Conservation (phyloP, 768 basidiomycete genomes). For the Phaeotremella skinneri region DNA sequence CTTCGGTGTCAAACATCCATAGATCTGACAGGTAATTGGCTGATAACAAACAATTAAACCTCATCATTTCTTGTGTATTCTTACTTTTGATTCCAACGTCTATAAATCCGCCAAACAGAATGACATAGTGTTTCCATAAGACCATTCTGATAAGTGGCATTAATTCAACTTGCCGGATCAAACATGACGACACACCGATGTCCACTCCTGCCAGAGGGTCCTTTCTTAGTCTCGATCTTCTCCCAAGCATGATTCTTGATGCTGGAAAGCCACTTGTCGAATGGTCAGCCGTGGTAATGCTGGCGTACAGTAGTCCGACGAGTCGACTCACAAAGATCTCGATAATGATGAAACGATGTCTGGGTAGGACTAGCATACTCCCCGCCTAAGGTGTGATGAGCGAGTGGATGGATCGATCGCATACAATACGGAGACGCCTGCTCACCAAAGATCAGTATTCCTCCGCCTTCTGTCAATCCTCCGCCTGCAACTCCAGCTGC, state of each 20-base stretch:
- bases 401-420: background rate
- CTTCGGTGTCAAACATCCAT: slow-evolving; percentile 81
- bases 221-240: slow-evolving; percentile 77
- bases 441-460: slow-evolving; percentile 75
- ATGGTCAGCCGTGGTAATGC: background rate
- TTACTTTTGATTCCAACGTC: slow-evolving; percentile 79
- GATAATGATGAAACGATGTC: slow-evolving; percentile 81
- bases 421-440: background rate
- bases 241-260: slow-evolving; percentile 78
- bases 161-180: background rate
- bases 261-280: slow-evolving; percentile 61
- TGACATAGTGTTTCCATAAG: slow-evolving; percentile 79
- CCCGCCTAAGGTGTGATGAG: slow-evolving; percentile 58
- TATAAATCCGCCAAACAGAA: slow-evolving; percentile 87
- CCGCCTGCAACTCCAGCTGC: slow-evolving; percentile 78
- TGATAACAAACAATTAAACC: too few species aligned
- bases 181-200: slow-evolving; percentile 61
- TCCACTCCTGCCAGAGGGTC: slow-evolving; percentile 76
- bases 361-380: slow-evolving; percentile 83
- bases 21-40: slow-evolving; percentile 79
- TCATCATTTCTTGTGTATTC: slow-evolving; percentile 24
- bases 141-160: slow-evolving; percentile 62
- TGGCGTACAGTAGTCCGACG: background rate
- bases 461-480: slow-evolving; percentile 71
- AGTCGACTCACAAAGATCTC: slow-evolving; percentile 60